phyloP scores from a whole-genome alignment of 352 stramenopile genomes.

The Pythium coloratum region DNA sequence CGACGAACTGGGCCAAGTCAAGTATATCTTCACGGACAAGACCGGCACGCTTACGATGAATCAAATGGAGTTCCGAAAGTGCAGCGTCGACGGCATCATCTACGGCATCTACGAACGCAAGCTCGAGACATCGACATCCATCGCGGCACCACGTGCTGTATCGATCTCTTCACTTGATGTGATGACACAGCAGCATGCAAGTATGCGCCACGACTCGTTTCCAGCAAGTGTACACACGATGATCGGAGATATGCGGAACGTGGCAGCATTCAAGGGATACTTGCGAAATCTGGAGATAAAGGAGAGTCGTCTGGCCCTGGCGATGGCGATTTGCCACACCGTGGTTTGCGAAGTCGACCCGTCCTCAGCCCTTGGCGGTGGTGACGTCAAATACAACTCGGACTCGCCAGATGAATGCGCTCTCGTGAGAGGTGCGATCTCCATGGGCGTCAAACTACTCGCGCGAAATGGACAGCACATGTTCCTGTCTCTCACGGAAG shows the following conservation, averaged over 20 bases:
- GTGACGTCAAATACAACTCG: slow-evolving; percentile 80
- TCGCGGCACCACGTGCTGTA: slow-evolving; percentile 15
- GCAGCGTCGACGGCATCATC: slow-evolving; percentile 86
- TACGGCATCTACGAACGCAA: slow-evolving; percentile 67
- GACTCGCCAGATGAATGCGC: slow-evolving; percentile 93
- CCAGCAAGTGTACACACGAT: not conserved
- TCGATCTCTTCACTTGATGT: slow-evolving; percentile 24
- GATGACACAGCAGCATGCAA: slow-evolving; percentile 19
- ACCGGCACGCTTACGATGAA: slow-evolving; percentile 95
- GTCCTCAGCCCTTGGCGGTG: slow-evolving; percentile 16
- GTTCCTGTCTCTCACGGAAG: slow-evolving; percentile 63
- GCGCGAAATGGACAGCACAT: slow-evolving; percentile 50
- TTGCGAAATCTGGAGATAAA: slow-evolving; percentile 49
- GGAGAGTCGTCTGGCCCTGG: slow-evolving; percentile 63
- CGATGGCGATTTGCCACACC: slow-evolving; percentile 84
- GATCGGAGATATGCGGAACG: slow-evolving; percentile 22
- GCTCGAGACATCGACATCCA: slow-evolving; percentile 13
- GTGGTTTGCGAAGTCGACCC: slow-evolving; percentile 77
- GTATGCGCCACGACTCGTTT: slow-evolving; percentile 17
- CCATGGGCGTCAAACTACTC: slow-evolving; percentile 83
- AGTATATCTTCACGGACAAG: slow-evolving; percentile 94
- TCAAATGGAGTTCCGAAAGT: slow-evolving; percentile 96
- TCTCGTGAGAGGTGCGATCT: slow-evolving; percentile 77
- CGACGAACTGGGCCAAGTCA: slow-evolving; percentile 92
- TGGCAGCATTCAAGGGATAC: slow-evolving; percentile 46